phyloP scores from a whole-genome alignment of 768 basidiomycete species.

The Suillus sp. region DNA sequence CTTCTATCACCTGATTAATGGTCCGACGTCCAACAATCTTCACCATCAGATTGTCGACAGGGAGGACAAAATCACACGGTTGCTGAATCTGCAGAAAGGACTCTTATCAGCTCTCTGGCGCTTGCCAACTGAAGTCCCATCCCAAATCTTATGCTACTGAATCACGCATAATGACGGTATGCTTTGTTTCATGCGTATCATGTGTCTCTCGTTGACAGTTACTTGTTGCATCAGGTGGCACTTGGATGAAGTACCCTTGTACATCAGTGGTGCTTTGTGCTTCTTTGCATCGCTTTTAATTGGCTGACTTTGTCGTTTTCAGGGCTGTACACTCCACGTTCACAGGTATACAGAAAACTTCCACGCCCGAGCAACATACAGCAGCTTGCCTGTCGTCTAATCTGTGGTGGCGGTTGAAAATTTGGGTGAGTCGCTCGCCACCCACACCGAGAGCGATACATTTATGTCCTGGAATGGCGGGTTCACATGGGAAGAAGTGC shows the following conservation, averaged over 20 bases:
- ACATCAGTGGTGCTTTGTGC: slow-evolving; percentile 52
- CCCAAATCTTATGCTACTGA: too few species aligned
- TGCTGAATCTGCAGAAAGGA: too few species aligned
- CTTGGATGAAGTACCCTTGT: slow-evolving; percentile 83
- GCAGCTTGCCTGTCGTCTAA: slow-evolving; percentile 86
- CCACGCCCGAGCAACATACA: slow-evolving; percentile 91
- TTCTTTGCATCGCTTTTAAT: neutral
- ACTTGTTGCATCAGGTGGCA: slow-evolving; percentile 55
- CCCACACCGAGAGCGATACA: slow-evolving; percentile 87
- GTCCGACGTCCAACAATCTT: too few species aligned
- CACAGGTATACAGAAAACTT: slow-evolving; percentile 95
- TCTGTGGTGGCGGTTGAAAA: slow-evolving; percentile 97
- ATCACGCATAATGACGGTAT: slow-evolving; percentile 97
- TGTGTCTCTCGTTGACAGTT: neutral
- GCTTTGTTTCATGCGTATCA: too few species aligned
- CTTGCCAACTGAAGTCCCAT: too few species aligned
- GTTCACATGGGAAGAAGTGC: too few species aligned
- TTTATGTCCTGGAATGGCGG: slow-evolving; percentile 94
- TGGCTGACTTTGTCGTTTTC: slow-evolving; percentile 14
- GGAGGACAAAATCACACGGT: too few species aligned
- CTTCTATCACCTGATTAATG: too few species aligned
- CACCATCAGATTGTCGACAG: too few species aligned
- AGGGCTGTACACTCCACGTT: slow-evolving; percentile 87
- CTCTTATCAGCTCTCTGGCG: too few species aligned
- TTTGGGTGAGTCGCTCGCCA: slow-evolving; percentile 80